Percentiles rank a stretch among this genome's conserved stretches.
phyloP scores from a whole-genome alignment of 1,284 basidiomycete genomes.

The Volvariella volvacea region DNA sequence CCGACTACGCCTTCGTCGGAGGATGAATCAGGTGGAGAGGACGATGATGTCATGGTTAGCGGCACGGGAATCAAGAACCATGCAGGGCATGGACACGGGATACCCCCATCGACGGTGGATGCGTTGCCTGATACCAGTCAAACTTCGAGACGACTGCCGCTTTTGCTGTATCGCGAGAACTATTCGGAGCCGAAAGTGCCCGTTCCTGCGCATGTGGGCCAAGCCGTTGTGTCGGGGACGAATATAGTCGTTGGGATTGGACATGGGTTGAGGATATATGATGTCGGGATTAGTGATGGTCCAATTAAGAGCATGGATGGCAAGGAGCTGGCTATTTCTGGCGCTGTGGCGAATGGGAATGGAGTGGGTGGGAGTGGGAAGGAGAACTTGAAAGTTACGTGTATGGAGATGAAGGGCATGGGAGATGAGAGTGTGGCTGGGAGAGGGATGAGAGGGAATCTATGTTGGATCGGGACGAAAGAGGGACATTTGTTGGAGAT shows the following conservation, averaged over 20 bases:
- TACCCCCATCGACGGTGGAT: slow-evolving; percentile 34
- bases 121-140: slow-evolving; percentile 76
- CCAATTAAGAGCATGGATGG: slow-evolving; percentile 54
- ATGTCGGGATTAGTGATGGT: slow-evolving; percentile 40
- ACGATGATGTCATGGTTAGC: slow-evolving; percentile 24
- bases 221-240: slow-evolving; percentile 55
- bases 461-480: slow-evolving; percentile 83
- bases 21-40: slow-evolving; percentile 50
- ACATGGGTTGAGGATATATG: slow-evolving; percentile 62
- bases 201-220: slow-evolving; percentile 49
- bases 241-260: slow-evolving; percentile 55
- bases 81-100: too few relatives aligned
- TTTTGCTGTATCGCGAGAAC: slow-evolving; percentile 36
- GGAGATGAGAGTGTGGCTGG: slow-evolving; percentile 24
- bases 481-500: slow-evolving; percentile 83
- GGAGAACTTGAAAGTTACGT: slow-evolving; percentile 68
- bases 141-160: slow-evolving; percentile 76
- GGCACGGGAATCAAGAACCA: too few relatives aligned
- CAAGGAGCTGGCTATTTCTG: slow-evolving; percentile 41
- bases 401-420: slow-evolving; percentile 64
- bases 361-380: neutral
- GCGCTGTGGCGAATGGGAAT: neutral
- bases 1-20: slow-evolving; percentile 44
- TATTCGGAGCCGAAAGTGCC: slow-evolving; percentile 41
- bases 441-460: slow-evolving; percentile 32